A percentile compares a stretch with the other conserved stretches of the same genome.
Evolutionary conservation across 305 asterid species (phyloP).

Genomic region (Solanum hybrid): DNA sequence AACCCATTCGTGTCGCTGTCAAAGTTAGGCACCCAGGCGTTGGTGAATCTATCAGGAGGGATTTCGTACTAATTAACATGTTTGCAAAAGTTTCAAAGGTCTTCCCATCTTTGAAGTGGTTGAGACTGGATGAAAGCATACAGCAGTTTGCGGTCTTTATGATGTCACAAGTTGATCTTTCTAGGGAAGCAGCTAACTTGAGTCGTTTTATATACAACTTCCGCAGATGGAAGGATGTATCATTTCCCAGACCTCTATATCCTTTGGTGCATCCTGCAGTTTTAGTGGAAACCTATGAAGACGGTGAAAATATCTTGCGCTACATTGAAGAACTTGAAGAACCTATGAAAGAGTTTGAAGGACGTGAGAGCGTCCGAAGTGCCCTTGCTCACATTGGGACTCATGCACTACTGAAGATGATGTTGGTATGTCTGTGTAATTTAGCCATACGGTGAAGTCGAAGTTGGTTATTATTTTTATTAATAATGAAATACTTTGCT

Average conservation of each 20-base stretch:
- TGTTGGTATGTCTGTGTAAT: conserved; percentile 43
- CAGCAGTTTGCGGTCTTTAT: conserved; percentile 80
- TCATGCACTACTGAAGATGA: conserved; percentile 76
- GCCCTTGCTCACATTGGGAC: conserved; percentile 82
- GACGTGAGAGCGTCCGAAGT: conserved; percentile 40
- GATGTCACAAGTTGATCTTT: conserved; percentile 93
- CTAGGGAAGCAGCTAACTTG: conserved; percentile 86
- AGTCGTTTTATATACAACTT: conserved; percentile 78
- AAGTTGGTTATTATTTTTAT: neutral
- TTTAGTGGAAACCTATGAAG: conserved; percentile 77
- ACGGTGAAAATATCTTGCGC: conserved; percentile 59
- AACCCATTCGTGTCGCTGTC: conserved; percentile 75
- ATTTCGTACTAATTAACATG: conserved; percentile 54
- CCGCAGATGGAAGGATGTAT: conserved; percentile 71
- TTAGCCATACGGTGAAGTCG: neutral
- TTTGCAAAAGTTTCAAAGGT: conserved; percentile 53
- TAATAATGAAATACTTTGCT: neutral
- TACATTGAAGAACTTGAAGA: conserved; percentile 50
- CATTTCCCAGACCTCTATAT: conserved; percentile 81
- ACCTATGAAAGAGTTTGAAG: conserved; percentile 9
- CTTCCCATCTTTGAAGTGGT: conserved; percentile 67
- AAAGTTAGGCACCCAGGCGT: conserved; percentile 94
- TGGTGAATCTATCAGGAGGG: conserved; percentile 72
- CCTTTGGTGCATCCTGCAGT: conserved; percentile 93
- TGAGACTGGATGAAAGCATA: conserved; percentile 78